Conservation (phyloP, 495 filamentous ascomycete species). For the Neurospora tetraspora region DNA sequence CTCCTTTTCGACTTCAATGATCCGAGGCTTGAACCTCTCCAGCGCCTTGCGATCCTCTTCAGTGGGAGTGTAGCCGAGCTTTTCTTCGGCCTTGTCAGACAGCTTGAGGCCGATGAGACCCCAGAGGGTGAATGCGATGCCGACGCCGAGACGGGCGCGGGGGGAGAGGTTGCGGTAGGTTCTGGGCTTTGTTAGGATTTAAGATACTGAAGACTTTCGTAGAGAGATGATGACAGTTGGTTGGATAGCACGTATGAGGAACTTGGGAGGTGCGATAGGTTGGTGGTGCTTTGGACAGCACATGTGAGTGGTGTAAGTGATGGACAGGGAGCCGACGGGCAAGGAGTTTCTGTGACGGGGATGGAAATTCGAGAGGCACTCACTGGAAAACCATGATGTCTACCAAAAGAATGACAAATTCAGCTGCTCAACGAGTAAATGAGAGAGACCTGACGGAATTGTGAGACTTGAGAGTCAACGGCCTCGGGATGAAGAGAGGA, state of each 20-base stretch:
- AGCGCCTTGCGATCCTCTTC: constrained; percentile 33
- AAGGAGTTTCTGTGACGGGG: too few species aligned
- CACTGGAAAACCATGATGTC: not conserved
- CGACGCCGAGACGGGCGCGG: constrained; percentile 26
- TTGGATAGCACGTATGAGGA: too few species aligned
- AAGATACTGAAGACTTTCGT: too few species aligned
- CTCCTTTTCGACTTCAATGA: constrained; percentile 27
- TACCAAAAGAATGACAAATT: not conserved
- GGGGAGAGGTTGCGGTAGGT: constrained; percentile 30
- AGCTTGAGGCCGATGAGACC: constrained; percentile 31
- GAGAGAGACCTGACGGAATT: not conserved
- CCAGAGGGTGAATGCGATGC: constrained; percentile 34
- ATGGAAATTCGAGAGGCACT: not conserved
- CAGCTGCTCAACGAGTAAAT: too few species aligned
- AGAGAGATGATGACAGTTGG: too few species aligned
- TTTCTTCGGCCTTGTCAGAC: constrained; percentile 30
- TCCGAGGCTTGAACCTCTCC: constrained; percentile 26
- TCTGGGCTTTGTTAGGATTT: not conserved
- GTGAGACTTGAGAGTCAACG: not conserved
- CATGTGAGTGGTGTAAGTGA: not conserved
- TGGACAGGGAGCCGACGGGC: not conserved
- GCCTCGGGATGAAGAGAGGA: not conserved
- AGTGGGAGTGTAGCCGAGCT: constrained; percentile 32
- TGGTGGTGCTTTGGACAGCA: too few species aligned
- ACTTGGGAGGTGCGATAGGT: too few species aligned